Base-by-base conservation (phyloP, 2,329 filamentous ascomycete genomes). In the Penicillium sp. region DNA sequence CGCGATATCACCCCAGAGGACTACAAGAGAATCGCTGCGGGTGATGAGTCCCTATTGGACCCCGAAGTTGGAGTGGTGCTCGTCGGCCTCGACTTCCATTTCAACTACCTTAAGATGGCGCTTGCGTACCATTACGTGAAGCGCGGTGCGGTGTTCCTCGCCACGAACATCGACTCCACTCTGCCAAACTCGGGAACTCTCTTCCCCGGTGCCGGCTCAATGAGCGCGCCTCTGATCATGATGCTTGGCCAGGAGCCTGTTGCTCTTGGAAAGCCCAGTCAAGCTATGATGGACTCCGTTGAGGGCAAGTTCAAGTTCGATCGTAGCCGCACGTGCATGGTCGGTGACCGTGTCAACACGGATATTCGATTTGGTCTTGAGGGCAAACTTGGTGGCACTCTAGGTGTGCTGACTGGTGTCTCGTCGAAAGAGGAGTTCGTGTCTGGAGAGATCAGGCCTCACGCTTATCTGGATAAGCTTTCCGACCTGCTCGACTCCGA, bases 261-360 rank as follows among this genome's bases (percentile, higher is more conserved):
- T 31, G 86, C 90, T 3, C 77, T 97, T 39, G 94, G 94, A 0
- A 99, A 99, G 77, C 94, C 94, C 3, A 96, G 91, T 71, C 92
- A 96, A 78, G 93, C 93, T 4, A 99, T 99, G 94, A 96, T 99
- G 93, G 93, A 97, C 72, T 92, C 94, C 3, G 89, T 99, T 53
- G 93, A 97, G 79, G 93, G 93, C 54, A 96, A 96, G 75, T 97
- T 97, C 73, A 82, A 89, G 62, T 88, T 99, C 50, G 87, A 97
- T 72, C 84, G 92, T 36, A 84, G 81, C 56, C 86, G 86, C 63
- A 90, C 94, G 1, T 97, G 94, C 75, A 99, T 99, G 94, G 84
- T 99, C 41, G 94, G 94, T 6, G 94, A 99, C 73, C 83, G 94
- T 29, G 79, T 96, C 59, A 90, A 97, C 72, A 99, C 94, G 0